Evolutionary conservation across 108 stramenopile species (phyloP).

Genomic region (Pseudonitzschia pungens): DNA sequence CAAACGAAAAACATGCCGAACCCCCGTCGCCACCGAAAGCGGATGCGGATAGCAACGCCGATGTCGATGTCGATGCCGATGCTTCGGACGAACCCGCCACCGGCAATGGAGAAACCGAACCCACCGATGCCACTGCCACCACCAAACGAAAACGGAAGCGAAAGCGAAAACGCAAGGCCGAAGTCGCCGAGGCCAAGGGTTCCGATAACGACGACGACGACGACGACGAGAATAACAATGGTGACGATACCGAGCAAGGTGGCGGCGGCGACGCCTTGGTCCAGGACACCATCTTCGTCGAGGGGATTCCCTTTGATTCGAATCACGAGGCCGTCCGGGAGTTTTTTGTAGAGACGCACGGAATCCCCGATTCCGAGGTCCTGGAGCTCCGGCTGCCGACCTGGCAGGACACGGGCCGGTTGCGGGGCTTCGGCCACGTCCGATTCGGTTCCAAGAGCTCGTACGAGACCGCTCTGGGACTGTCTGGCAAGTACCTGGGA

Average conservation of each 20-base stretch:
- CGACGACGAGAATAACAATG: conserved; percentile 6
- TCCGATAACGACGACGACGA: conserved; percentile 20
- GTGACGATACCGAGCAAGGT: background rate
- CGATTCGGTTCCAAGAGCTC: conserved; percentile 63
- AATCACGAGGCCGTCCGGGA: conserved; percentile 64
- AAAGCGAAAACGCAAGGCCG: conserved; percentile 58
- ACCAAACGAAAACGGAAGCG: conserved; percentile 59
- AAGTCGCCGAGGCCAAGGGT: background rate
- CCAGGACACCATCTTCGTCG: conserved; percentile 84
- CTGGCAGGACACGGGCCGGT: conserved; percentile 92
- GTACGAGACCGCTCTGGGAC: conserved; percentile 55
- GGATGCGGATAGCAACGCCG: no score
- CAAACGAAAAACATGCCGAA: background rate
- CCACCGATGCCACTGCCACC: background rate
- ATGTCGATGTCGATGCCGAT: conserved; percentile 12
- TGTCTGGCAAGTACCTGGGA: conserved; percentile 72
- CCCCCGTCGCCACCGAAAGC: background rate
- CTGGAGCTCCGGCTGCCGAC: conserved; percentile 81
- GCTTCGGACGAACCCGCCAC: background rate
- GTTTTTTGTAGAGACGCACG: conserved; percentile 62
- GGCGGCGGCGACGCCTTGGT: conserved; percentile 13
- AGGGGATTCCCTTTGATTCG: conserved; percentile 87
- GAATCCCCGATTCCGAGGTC: conserved; percentile 62
- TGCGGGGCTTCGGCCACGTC: conserved; percentile 94
- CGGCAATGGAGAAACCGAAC: background rate